phyloP scores from a whole-genome alignment of 768 basidiomycete genomes.

The Xerocomus spinulosus region DNA sequence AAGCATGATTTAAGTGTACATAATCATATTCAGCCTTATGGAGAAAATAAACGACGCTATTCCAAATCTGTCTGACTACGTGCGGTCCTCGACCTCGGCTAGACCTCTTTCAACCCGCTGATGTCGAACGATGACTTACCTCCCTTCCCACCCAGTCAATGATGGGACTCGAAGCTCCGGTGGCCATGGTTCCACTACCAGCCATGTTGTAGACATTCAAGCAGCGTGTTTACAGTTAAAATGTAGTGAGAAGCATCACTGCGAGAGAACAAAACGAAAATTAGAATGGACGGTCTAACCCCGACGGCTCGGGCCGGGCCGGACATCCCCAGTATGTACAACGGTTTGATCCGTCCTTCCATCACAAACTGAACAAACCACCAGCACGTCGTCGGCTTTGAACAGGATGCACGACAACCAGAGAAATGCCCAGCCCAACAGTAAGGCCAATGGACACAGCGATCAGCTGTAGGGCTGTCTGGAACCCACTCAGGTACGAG shows the following conservation, averaged over 20 bases:
- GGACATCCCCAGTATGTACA: neutral
- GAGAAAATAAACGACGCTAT: no score
- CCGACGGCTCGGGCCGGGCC: neutral
- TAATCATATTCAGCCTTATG: no score
- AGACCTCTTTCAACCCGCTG: no score
- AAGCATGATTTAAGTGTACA: no score
- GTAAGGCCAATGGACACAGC: constrained; percentile 76
- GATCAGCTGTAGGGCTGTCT: constrained; percentile 71
- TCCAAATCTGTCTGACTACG: no score
- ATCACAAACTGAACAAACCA: constrained; percentile 58
- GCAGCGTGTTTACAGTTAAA: no score
- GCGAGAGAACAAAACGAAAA: constrained; percentile 18
- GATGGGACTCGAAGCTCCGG: neutral
- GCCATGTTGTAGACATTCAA: no score
- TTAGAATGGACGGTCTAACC: no score
- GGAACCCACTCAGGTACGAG: constrained; percentile 67
- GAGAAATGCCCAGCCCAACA: constrained; percentile 69
- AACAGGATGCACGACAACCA: constrained; percentile 62
- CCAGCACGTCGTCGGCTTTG: constrained; percentile 53
- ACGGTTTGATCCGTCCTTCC: neutral
- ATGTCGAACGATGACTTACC: neutral
- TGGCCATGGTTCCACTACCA: no score
- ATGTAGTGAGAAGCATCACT: neutral
- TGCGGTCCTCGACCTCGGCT: no score
- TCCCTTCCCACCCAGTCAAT: neutral